Evolutionary conservation across 306 rosid species (phyloP), one percentile per base, ranked within the genome.

Genomic region (Senna tora): DNA sequence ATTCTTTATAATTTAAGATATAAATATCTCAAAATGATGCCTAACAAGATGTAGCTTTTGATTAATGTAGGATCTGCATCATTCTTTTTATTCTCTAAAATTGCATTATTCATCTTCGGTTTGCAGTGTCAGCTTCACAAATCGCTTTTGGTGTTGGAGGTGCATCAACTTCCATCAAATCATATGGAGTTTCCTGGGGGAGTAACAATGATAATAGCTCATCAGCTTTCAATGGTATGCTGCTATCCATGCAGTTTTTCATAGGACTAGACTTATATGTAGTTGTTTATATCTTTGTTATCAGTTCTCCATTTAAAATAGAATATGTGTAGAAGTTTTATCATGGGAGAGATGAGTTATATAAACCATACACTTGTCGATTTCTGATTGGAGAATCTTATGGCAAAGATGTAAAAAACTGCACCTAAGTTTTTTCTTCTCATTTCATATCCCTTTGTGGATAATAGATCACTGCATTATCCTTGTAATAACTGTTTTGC

Each of bases 141-240:
- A 80, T 87, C 81, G 92, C 91, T 47, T 91, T 91, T 76, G 98
- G 98, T 73, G 22, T 53, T 60, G 97, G 92, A 65, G 94, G 88
- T 36, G 76, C 74, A 50, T 71, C 95, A 53, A 19, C 79, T 33
- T 63, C 83, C 65, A 2, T 77, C 57, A 89, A 76, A 82, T 74
- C 89, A 39, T 89, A 47, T 72, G 85, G 84, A 72, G 51, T 3
- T 65, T 51, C 46, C 17, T 81, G 56, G 71, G 77, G 72, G 8
- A 79, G 53, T 69, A 45, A 21, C 36, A 55, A 9, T 38, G 43
- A 2, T 32, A 30, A 57, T 72, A 43, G 43, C 57, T 28, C 47
- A 51, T 14, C 82, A 63, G 64, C 78, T 67, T 38, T 69, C 19
- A 17, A 32, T 66, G 86, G 93, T 87, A 84, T 73, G 83, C 64